Evolutionary conservation across 1,284 basidiomycete genomes (phyloP).

Genomic region (Irpex rosettiformis): DNA sequence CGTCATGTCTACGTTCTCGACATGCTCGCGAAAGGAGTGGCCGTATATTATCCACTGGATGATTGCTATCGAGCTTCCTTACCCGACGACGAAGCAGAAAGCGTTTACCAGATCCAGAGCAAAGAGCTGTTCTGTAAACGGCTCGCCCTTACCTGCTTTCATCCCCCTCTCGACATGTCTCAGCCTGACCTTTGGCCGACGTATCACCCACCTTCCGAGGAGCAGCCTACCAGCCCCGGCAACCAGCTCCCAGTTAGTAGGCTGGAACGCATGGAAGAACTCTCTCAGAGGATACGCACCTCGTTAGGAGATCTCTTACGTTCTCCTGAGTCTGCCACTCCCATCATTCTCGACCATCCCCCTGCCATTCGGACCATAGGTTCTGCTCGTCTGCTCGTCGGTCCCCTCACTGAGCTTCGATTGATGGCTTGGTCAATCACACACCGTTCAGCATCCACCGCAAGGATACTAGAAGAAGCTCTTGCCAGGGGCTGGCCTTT

Average conservation of each 20-base stretch:
- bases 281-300: too few species aligned
- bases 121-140: background rate
- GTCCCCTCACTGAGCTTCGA: background rate
- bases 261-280: too few species aligned
- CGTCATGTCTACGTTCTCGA: background rate
- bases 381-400: background rate
- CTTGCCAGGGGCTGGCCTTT: background rate
- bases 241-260: too few species aligned
- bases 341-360: background rate
- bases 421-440: background rate
- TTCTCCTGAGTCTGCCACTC: too few species aligned
- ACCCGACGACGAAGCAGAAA: background rate
- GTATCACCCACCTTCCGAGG: too few species aligned
- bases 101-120: background rate
- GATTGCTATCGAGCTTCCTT: background rate
- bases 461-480: background rate
- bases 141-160: too few species aligned
- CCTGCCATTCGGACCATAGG: background rate
- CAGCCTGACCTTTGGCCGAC: too few species aligned
- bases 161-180: too few species aligned
- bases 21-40: background rate
- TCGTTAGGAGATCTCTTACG: too few species aligned
- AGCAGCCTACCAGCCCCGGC: too few species aligned
- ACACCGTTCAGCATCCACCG: too few species aligned
- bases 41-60: background rate